Base-by-base conservation (phyloP, 768 basidiomycete species). In the Naematelia aurantialba region DNA sequence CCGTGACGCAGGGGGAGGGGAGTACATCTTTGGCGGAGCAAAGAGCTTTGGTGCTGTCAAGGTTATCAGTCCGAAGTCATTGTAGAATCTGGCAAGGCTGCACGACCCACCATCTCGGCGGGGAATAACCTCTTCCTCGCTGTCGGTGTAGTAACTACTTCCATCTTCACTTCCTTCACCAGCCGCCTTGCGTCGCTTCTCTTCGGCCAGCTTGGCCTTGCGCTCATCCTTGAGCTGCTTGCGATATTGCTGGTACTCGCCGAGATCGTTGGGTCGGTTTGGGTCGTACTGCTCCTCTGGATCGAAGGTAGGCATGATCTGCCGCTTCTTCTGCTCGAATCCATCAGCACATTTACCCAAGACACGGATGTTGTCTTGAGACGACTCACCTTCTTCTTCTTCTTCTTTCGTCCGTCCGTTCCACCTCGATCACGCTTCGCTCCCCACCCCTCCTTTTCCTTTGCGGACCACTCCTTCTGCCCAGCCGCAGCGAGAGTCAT, bases 231-330 rank as follows among this genome's bases (percentile, higher is more conserved):
- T 51, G 24, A 68, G 29, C 22, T 65, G 59, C 56, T 70, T 70
- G 21, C 75, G 47, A 50, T 74, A 76, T n/a, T 59, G 56, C 55
- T 69, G 70, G 47, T 70, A 76, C 59, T 73, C 70, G 46, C 70
- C 70, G 11, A 76, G 58, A 45, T 76, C 75, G 51, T 76, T 76
- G 1, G 75, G 75, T 60, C 71, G 55, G 51, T 72, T 70, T 10
- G 75, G 75, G 45, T 76, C 72, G 47, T 76, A 76, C 52, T 66
- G 63, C 48, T 76, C 75, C n/a, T 73, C 69, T 2, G 75, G 75
- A 29, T 70, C 63, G 50, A 76, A 76, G 8, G 58, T 61, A 5
- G 72, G 68, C 11, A 69, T 61, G 39, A 64, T 52, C 25, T 63
- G 66, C 30, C 58, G 60, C 54, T 60, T 49, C 52, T 58, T 66